Evolutionary conservation across 2,329 filamentous ascomycete species (phyloP).

Genomic region (Biscogniauxia sp.): DNA sequence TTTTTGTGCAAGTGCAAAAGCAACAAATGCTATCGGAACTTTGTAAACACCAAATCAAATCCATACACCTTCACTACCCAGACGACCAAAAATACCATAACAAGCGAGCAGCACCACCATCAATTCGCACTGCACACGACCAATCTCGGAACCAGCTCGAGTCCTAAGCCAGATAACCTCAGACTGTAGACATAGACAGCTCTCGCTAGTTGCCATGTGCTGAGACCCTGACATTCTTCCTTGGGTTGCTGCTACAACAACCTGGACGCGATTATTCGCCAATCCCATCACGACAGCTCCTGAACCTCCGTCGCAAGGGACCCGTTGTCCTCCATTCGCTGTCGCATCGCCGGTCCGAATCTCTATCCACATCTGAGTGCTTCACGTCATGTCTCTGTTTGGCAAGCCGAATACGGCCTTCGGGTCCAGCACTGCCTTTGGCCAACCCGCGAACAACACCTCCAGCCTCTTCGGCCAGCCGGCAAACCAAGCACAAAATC

Average conservation of each 20-base stretch:
- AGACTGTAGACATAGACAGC: too few relatives aligned
- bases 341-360: too few relatives aligned
- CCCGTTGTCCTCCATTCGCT: too few relatives aligned
- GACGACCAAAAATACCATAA: neutral
- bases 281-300: neutral
- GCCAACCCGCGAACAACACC: constrained; percentile 22
- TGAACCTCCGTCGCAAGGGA: neutral
- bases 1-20: neutral
- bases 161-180: neutral
- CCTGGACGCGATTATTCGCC: constrained; percentile 1
- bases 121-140: neutral
- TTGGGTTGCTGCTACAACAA: constrained; percentile 3
- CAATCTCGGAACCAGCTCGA: constrained; percentile 3
- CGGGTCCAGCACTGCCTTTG: constrained; percentile 20
- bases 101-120: neutral
- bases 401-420: constrained; percentile 22
- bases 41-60: neutral
- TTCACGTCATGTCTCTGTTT: constrained; percentile 26
- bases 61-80: neutral
- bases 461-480: constrained; percentile 41
- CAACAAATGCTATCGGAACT: constrained; percentile 7
- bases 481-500: constrained; percentile 38
- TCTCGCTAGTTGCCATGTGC: constrained; percentile 1
- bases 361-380: too few relatives aligned
- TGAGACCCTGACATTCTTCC: constrained; percentile 2